Percentiles rank a stretch among this genome's conserved stretches.
Conservation (phyloP, 2,329 filamentous ascomycete genomes). For the Truncatella angustata region DNA sequence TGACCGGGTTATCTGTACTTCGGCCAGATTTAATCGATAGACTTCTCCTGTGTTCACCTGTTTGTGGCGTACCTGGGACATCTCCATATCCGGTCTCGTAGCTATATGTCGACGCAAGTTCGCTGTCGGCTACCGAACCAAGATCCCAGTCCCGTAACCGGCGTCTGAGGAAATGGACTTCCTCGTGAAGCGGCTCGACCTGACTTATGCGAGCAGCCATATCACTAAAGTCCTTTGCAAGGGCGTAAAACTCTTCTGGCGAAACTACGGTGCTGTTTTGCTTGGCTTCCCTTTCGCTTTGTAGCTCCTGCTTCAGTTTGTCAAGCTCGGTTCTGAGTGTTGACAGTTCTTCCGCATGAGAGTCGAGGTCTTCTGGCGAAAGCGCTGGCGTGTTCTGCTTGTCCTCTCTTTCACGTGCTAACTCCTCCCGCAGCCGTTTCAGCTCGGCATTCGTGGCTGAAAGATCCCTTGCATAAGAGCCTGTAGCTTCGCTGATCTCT, state of each 20-base stretch:
- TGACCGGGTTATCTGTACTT: not conserved
- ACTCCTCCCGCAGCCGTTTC: not conserved
- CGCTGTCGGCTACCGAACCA: not conserved
- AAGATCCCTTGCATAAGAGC: not conserved
- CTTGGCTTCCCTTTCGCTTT: conserved; percentile 21
- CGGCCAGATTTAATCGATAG: not conserved
- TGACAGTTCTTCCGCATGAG: not conserved
- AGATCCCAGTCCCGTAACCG: not conserved
- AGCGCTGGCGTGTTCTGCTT: no score
- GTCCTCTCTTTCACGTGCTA: no score
- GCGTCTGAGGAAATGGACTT: not conserved
- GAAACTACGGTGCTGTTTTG: conserved; percentile 19
- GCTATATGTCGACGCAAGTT: not conserved
- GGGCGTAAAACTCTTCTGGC: conserved; percentile 36
- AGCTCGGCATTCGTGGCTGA: not conserved
- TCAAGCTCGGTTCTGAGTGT: conserved; percentile 31
- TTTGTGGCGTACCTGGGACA: not conserved
- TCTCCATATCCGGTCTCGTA: not conserved
- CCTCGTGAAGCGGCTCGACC: not conserved
- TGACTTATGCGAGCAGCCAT: not conserved
- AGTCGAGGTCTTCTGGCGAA: conserved; percentile 19
- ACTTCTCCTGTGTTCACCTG: not conserved
- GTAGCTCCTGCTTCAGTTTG: conserved; percentile 27
- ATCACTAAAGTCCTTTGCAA: conserved; percentile 23
- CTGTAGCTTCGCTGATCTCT: not conserved